Conservation (phyloP, 1,139 yeast genomes). For the Meyerozyma sp. region DNA sequence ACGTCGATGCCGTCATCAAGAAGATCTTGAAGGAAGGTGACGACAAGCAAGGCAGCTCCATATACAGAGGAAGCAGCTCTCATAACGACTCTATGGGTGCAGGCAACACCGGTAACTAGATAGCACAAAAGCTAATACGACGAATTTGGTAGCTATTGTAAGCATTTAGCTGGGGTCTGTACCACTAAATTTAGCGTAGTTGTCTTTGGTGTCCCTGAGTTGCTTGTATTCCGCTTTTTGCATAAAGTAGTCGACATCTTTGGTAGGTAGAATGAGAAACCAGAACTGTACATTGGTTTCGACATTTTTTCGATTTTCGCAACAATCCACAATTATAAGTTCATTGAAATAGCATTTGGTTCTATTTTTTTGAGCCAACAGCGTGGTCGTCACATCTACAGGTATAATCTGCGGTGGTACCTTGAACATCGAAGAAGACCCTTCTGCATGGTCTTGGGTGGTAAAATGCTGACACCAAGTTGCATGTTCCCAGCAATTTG, state of each 20-base stretch:
- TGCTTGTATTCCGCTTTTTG: not conserved
- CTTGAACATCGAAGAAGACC: not conserved
- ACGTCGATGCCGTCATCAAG: conserved; percentile 46
- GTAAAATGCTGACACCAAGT: conserved; percentile 37
- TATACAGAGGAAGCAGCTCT: conserved; percentile 8
- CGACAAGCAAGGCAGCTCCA: conserved; percentile 25
- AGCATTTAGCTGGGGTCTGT: too few relatives aligned
- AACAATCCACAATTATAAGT: not conserved
- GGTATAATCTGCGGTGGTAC: not conserved
- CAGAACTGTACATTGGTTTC: not conserved
- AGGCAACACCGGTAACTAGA: conserved; percentile 23
- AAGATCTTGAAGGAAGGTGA: conserved; percentile 53
- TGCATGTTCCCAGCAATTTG: conserved; percentile 25
- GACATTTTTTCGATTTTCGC: not conserved
- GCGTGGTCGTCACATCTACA: not conserved
- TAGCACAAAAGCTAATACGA: not conserved
- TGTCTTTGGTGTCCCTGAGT: too few relatives aligned
- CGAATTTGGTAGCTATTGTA: too few relatives aligned
- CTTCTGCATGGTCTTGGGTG: not conserved
- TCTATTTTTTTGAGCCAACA: not conserved
- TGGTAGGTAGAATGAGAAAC: not conserved
- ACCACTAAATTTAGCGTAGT: too few relatives aligned
- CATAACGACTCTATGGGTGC: conserved; percentile 38
- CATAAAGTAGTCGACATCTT: not conserved
- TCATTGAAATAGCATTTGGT: not conserved